Evolutionary conservation across 2,329 filamentous ascomycete species (phyloP).

Genomic region (Fusarium odoratissimum): DNA sequence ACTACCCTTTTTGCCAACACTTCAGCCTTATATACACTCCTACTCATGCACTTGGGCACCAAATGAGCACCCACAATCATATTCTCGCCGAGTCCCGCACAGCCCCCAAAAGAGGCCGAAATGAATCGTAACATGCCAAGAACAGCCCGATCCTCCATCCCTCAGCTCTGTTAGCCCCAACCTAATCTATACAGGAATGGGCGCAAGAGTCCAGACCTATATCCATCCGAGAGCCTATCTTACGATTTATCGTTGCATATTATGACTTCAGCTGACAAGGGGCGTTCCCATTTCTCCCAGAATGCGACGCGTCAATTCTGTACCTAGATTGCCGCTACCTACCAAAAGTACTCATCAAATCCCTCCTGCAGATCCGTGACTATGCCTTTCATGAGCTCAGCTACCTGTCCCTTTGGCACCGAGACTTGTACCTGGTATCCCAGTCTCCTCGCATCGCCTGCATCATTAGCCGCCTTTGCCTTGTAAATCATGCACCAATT

Average conservation of each 20-base stretch:
- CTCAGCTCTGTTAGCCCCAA: not conserved
- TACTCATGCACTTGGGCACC: not conserved
- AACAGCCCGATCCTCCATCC: not conserved
- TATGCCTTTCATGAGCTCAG: not conserved
- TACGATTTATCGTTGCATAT: not conserved
- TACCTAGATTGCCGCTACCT: not conserved
- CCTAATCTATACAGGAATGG: not conserved
- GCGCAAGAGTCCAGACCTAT: not conserved
- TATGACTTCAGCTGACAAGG: not conserved
- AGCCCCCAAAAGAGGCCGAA: not conserved
- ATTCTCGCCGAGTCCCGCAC: not conserved
- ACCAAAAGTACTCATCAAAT: not conserved
- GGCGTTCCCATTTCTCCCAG: not conserved
- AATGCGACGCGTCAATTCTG: not conserved
- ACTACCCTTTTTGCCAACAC: fast-evolving
- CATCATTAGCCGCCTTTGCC: not conserved
- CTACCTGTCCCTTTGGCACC: not conserved
- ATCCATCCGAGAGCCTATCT: not conserved
- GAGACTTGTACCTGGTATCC: not conserved
- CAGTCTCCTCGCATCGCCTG: fast-evolving
- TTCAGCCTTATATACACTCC: not conserved
- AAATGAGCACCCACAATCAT: not conserved
- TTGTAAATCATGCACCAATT: not conserved
- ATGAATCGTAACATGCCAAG: slow-evolving; percentile 1
- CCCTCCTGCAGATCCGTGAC: not conserved